phyloP scores from a whole-genome alignment of 306 rosid genomes.

The Fragaria nilgerrensis region DNA sequence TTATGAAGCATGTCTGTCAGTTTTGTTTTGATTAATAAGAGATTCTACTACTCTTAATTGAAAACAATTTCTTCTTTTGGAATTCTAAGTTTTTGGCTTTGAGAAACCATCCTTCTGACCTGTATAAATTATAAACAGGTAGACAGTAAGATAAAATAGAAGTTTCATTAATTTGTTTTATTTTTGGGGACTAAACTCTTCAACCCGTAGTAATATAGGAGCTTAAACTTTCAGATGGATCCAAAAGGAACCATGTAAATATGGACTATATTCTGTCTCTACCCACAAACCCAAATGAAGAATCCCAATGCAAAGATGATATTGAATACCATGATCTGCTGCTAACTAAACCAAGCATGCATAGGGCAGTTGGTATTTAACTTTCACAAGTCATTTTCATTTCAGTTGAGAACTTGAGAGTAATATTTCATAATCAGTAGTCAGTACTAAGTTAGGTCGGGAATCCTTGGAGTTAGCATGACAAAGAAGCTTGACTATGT shows the following conservation, averaged over 20 bases:
- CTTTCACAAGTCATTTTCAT: neutral
- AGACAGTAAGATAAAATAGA: conserved; percentile 66
- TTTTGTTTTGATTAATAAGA: conserved; percentile 39
- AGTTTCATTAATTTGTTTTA: conserved; percentile 70
- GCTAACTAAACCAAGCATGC: conserved; percentile 19
- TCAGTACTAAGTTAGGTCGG: neutral
- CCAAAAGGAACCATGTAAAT: conserved; percentile 42
- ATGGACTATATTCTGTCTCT: conserved; percentile 33
- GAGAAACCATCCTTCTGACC: conserved; percentile 40
- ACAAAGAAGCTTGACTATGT: neutral
- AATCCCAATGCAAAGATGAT: conserved; percentile 18
- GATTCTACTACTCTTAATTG: conserved; percentile 26
- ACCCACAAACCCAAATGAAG: conserved; percentile 22
- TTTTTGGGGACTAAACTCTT: conserved; percentile 40
- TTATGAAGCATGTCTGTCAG: conserved; percentile 73
- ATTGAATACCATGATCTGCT: conserved; percentile 3
- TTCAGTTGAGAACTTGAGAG: neutral
- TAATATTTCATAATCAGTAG: neutral
- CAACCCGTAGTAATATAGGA: neutral
- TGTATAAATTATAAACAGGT: conserved; percentile 24
- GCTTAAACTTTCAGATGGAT: conserved; percentile 33
- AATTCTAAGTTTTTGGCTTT: conserved; percentile 34
- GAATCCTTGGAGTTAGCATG: neutral
- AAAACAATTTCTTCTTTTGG: conserved; percentile 14
- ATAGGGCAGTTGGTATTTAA: neutral